Evolutionary conservation across 768 basidiomycete genomes (phyloP).

Genomic region (Leccinum disarticulatum): DNA sequence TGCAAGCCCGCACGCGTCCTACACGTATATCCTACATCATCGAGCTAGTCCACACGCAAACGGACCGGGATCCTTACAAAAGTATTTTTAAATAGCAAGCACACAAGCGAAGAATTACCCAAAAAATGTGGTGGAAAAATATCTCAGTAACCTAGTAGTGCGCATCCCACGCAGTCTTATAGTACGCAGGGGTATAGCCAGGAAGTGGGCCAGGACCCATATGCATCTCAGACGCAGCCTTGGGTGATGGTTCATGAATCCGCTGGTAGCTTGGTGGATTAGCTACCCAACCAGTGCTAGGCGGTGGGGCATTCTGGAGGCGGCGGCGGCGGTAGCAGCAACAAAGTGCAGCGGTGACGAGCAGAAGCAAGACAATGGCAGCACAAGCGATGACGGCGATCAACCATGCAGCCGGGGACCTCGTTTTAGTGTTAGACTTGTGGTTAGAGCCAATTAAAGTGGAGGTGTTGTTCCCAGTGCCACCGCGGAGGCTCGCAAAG

Average conservation of each 20-base stretch:
- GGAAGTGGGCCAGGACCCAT: constrained; percentile 15
- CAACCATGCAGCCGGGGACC: constrained; percentile 1
- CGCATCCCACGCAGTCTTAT: constrained; percentile 30
- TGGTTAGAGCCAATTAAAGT: constrained; percentile 35
- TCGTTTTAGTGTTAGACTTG: constrained; percentile 8
- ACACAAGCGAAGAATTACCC: neutral
- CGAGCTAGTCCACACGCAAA: no score
- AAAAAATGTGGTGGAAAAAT: neutral
- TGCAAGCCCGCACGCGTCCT: no score
- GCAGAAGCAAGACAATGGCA: constrained; percentile 8
- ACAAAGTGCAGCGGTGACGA: constrained; percentile 1
- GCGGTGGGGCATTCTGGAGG: neutral
- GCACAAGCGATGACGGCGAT: constrained; percentile 19
- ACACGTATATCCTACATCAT: no score
- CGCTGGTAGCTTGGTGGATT: constrained; percentile 18
- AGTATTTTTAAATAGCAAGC: neutral
- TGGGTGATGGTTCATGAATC: constrained; percentile 29
- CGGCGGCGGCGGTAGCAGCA: constrained; percentile 16
- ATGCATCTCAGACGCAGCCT: constrained; percentile 29
- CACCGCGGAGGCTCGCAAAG: constrained; percentile 14
- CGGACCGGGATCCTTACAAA: neutral
- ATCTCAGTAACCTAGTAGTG: constrained; percentile 6
- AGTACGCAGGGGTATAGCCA: constrained; percentile 17
- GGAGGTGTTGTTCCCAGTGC: constrained; percentile 35
- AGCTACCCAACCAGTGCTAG: constrained; percentile 8